A percentile compares a stretch with the other conserved stretches of the same genome.
Conservation (phyloP, 2,329 filamentous ascomycete species). For the Triangularia setosa region DNA sequence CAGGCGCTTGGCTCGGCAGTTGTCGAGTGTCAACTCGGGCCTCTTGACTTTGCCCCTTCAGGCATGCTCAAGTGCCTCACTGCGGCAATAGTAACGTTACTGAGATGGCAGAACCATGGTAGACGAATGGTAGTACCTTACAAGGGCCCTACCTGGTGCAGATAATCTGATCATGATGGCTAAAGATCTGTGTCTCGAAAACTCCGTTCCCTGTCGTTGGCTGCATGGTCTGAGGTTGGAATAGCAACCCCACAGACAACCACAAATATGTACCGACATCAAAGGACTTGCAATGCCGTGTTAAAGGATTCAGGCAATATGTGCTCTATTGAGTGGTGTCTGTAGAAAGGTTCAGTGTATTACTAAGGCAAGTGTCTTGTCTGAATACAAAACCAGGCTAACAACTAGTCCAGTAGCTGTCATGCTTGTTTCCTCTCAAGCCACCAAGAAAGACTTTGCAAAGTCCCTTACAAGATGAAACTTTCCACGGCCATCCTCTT, state of each 20-base stretch:
- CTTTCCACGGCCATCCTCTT: not conserved
- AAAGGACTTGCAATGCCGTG: not conserved
- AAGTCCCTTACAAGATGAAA: not conserved
- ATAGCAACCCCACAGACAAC: not conserved
- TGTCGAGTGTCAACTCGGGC: not conserved
- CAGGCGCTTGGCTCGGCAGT: not conserved
- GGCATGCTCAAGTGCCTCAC: too few relatives aligned
- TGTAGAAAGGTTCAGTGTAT: too few relatives aligned
- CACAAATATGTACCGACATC: not conserved
- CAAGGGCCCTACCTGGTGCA: not conserved
- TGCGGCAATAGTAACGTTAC: not conserved
- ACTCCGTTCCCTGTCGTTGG: not conserved
- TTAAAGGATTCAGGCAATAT: not conserved
- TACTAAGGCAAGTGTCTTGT: too few relatives aligned
- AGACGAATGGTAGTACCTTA: not conserved
- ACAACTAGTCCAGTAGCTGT: too few relatives aligned
- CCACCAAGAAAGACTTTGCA: too few relatives aligned
- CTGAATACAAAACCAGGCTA: too few relatives aligned
- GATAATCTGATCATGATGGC: not conserved
- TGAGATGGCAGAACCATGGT: not conserved
- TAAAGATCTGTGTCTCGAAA: not conserved
- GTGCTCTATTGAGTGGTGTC: not conserved
- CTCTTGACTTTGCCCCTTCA: not conserved
- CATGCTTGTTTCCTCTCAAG: too few relatives aligned
- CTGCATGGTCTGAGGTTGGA: not conserved